A percentile compares a stretch with the other conserved stretches of the same genome.
These are phyloP conservation scores for Suhomyces chickasaworum DNA, from an alignment of 1,139 yeast genomes.

Conservation along the genomic window DNA sequence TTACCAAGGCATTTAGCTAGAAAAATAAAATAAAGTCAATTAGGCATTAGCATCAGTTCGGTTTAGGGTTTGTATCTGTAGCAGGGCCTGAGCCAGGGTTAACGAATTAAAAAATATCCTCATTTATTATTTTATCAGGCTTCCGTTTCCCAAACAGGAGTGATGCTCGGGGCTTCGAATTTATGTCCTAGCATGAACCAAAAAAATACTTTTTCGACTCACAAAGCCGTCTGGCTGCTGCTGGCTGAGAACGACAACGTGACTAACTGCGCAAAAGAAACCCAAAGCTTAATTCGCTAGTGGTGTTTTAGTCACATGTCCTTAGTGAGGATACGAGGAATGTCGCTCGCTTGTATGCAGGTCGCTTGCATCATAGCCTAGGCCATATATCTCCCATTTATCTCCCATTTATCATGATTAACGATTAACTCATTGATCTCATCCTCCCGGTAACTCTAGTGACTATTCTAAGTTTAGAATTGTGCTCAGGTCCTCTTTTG, in stretches of 20 bases:
- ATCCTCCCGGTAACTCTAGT: too few species aligned
- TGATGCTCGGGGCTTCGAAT: neutral
- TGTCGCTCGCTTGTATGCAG: neutral
- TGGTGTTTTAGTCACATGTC: conserved; percentile 1
- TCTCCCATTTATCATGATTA: too few species aligned
- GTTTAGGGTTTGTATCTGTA: conserved; percentile 7
- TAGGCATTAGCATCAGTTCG: conserved; percentile 3
- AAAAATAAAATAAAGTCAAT: conserved; percentile 6
- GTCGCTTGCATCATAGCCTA: neutral
- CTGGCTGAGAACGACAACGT: neutral
- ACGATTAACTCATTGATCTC: too few species aligned
- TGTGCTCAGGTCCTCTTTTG: too few species aligned
- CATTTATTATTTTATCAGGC: neutral
- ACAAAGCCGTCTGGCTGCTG: conserved; percentile 1
- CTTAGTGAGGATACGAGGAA: conserved; percentile 3
- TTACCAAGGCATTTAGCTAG: conserved; percentile 14
- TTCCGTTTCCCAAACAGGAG: neutral
- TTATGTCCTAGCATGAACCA: neutral
- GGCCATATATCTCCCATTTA: too few species aligned
- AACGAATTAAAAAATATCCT: conserved; percentile 1
- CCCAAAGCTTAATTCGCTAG: conserved; percentile 3
- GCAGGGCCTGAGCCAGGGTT: conserved; percentile 3
- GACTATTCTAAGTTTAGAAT: too few species aligned
- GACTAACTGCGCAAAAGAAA: neutral
- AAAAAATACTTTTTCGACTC: neutral